phyloP scores from a whole-genome alignment of 2,329 filamentous ascomycete species.

The Colletotrichum liaoningense region DNA sequence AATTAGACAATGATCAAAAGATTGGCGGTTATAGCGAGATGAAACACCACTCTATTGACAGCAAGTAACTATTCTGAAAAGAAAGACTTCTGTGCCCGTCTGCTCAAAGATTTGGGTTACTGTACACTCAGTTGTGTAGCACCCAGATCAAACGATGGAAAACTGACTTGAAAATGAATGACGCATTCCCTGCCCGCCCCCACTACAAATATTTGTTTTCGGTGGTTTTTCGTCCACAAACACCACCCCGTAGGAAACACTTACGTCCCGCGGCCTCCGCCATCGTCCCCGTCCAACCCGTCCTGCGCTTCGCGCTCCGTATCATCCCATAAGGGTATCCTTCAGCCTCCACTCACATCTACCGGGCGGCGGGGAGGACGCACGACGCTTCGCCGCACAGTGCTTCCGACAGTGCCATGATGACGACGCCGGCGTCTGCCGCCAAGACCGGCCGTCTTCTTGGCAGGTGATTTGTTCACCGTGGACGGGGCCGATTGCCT shows the following conservation, averaged over 20 bases:
- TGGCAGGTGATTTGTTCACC: constrained; percentile 18
- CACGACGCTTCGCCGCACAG: not conserved
- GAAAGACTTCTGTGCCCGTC: not conserved
- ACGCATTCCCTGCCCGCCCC: constrained; percentile 11
- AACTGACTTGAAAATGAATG: not conserved
- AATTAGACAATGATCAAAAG: not conserved
- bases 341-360: not conserved
- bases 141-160: not conserved
- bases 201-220: not conserved
- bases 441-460: constrained; percentile 28
- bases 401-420: constrained; percentile 19
- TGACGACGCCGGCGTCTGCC: constrained; percentile 25
- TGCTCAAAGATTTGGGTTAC: not conserved
- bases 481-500: not conserved
- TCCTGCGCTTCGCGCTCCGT: not conserved
- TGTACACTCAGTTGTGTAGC: not conserved
- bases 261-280: constrained; percentile 14
- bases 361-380: not conserved
- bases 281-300: not conserved
- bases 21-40: not conserved
- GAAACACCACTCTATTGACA: not conserved
- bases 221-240: not conserved
- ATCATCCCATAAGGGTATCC: too few relatives aligned
- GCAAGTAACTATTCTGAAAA: not conserved
- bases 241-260: not conserved